Percentiles rank a stretch among this genome's conserved stretches.
Conservation (phyloP, 2,329 filamentous ascomycete genomes). For the Fusarium sp. region DNA sequence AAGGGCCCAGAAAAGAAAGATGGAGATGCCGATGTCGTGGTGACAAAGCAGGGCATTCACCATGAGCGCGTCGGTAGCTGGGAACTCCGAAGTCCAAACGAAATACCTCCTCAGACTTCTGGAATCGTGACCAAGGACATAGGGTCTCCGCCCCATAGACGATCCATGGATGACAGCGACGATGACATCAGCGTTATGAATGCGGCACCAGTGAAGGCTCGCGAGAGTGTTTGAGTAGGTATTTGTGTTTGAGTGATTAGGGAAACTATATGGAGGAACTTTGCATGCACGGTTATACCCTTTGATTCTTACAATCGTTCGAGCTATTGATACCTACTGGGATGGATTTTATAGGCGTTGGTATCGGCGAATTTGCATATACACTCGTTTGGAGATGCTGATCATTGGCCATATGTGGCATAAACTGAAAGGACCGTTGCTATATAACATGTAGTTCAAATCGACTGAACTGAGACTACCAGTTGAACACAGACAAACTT, state of each 20-base stretch:
- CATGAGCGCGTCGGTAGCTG: conserved; percentile 61
- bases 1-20: conserved; percentile 56
- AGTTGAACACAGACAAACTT: neutral
- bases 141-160: conserved; percentile 24
- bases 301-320: conserved; percentile 37
- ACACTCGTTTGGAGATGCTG: conserved; percentile 20
- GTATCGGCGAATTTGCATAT: neutral
- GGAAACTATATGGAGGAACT: neutral
- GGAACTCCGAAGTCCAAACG: conserved; percentile 51
- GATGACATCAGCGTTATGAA: conserved; percentile 51
- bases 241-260: neutral
- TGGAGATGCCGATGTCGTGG: conserved; percentile 54
- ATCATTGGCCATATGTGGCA: neutral
- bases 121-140: conserved; percentile 40
- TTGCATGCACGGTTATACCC: conserved; percentile 31
- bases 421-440: neutral
- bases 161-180: conserved; percentile 39
- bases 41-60: conserved; percentile 50
- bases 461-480: neutral
- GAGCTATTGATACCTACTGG: conserved; percentile 9
- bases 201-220: conserved; percentile 49
- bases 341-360: conserved; percentile 23
- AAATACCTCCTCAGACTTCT: conserved; percentile 19
- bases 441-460: neutral
- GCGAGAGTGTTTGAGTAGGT: conserved; percentile 49